Percentiles rank a stretch among this genome's conserved stretches.
Evolutionary conservation across 225 moss, liverwort and hornwort species (phyloP).

Genomic region (Antitrichia curtipendula): DNA sequence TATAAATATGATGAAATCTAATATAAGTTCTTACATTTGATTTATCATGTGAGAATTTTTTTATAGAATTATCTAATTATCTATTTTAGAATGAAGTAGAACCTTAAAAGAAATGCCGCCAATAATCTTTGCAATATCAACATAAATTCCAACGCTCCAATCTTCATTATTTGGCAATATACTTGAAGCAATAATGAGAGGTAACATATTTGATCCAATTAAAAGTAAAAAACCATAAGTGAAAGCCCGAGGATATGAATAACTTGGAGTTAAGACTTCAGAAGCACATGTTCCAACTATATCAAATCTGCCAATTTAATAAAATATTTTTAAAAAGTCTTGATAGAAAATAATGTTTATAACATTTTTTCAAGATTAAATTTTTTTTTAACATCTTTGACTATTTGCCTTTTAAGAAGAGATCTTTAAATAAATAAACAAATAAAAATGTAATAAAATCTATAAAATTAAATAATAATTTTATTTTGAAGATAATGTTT

Average conservation of each 20-base stretch:
- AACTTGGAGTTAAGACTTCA: conserved; percentile 55
- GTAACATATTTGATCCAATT: conserved; percentile 18
- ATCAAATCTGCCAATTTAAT: conserved; percentile 14
- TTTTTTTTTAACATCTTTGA: not conserved
- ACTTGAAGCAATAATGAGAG: conserved; percentile 37
- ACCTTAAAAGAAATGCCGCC: conserved; percentile 59
- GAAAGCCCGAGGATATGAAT: conserved; percentile 51
- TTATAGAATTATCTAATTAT: not conserved
- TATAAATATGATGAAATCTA: too few relatives aligned
- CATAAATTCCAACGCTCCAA: conserved; percentile 34
- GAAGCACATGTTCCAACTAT: conserved; percentile 62
- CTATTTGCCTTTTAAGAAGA: not conserved
- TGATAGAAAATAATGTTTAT: too few relatives aligned
- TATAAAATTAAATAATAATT: not conserved
- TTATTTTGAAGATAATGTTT: rapidly evolving
- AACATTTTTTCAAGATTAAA: not conserved
- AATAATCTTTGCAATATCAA: conserved; percentile 29
- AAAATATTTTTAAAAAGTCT: too few relatives aligned
- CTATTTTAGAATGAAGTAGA: not conserved
- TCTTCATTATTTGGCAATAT: conserved; percentile 19
- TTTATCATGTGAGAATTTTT: not conserved
- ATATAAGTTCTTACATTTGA: not conserved
- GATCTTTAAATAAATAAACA: not conserved
- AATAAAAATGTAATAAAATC: not conserved
- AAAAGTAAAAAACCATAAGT: conserved; percentile 3